Percentiles rank a stretch among this genome's conserved stretches.
phyloP scores from a whole-genome alignment of 1,139 yeast genomes.

The Zygotorulaspora mrakii region DNA sequence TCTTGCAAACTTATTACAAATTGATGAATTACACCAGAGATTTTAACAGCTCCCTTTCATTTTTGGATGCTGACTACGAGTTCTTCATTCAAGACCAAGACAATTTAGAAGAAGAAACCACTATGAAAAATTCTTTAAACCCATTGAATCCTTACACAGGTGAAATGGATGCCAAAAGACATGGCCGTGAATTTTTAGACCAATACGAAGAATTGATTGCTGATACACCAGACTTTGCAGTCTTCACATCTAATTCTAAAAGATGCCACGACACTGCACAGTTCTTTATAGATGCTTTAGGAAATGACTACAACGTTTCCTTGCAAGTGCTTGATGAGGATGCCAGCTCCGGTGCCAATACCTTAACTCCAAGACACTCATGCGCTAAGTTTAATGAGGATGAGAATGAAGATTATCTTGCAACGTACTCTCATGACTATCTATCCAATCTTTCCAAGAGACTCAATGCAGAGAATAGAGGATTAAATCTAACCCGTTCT shows the following conservation, averaged over 20 bases:
- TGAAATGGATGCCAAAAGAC: conserved; percentile 27
- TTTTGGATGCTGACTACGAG: conserved; percentile 39
- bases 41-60: conserved; percentile 38
- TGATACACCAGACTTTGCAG: conserved; percentile 16
- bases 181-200: conserved; percentile 19
- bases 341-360: conserved; percentile 40
- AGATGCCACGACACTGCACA: conserved; percentile 29
- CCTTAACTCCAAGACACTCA: conserved; percentile 39
- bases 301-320: conserved; percentile 16
- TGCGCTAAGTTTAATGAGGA: conserved; percentile 34
- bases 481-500: conserved; percentile 40
- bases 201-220: conserved; percentile 20
- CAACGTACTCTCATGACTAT: conserved; percentile 30
- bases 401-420: conserved; percentile 25
- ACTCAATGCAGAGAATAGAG: conserved; percentile 42
- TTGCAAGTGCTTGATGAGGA: conserved; percentile 36
- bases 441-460: conserved; percentile 41
- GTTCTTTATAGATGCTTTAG: conserved; percentile 16
- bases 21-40: conserved; percentile 27
- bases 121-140: conserved; percentile 15
- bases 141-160: conserved; percentile 24
- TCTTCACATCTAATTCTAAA: conserved; percentile 24
- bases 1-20: conserved; percentile 24
- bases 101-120: conserved; percentile 30
- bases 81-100: conserved; percentile 31